These are phyloP conservation scores for Allium sativum DNA, from an alignment of 106 monocot genomes.

Conservation along the genomic window DNA sequence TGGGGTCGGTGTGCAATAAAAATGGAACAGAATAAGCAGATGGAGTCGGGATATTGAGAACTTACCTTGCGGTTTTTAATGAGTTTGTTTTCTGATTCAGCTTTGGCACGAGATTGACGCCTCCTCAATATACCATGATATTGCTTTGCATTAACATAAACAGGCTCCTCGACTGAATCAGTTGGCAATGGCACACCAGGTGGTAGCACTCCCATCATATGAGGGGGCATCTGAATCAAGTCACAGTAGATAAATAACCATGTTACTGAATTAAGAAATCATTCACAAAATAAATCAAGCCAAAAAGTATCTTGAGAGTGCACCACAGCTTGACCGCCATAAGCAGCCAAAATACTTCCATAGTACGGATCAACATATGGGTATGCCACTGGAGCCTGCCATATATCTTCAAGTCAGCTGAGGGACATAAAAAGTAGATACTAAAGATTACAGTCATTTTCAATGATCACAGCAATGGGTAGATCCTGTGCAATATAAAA, in stretches of 20 bases:
- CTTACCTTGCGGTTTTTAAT: constrained; percentile 47
- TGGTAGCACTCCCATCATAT: constrained; percentile 31
- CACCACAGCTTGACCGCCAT: constrained; percentile 39
- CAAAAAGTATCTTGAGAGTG: neutral
- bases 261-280: too few relatives aligned
- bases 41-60: too few relatives aligned
- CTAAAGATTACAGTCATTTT: neutral
- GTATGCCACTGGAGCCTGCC: constrained; percentile 42
- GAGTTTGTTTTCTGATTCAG: constrained; percentile 56
- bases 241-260: neutral
- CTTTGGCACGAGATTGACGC: constrained; percentile 59
- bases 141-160: constrained; percentile 60
- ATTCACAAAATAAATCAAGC: too few relatives aligned
- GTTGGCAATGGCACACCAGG: constrained; percentile 46
- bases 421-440: constrained; percentile 6
- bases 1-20: too few relatives aligned
- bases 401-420: constrained; percentile 6
- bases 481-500: neutral
- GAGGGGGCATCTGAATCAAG: constrained; percentile 38
- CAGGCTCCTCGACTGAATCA: constrained; percentile 51
- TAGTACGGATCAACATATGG: constrained; percentile 50
- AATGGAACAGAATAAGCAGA: too few relatives aligned
- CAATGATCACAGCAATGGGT: neutral
- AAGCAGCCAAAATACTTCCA: constrained; percentile 39
- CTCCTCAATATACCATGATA: constrained; percentile 56